Conservation (phyloP, 495 filamentous ascomycete genomes). For the Apiosordaria backusii region DNA sequence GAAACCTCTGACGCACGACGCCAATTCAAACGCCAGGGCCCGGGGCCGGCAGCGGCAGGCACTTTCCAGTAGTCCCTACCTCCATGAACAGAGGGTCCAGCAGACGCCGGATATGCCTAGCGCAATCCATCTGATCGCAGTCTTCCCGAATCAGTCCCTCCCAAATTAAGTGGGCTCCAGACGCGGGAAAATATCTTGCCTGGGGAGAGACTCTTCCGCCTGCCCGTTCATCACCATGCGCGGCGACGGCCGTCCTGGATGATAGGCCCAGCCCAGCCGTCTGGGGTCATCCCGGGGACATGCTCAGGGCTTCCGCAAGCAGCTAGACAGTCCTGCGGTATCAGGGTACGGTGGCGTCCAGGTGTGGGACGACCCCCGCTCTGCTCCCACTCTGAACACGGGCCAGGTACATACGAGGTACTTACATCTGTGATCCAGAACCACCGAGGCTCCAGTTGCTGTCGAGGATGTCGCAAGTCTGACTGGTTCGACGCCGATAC, state of each 20-base stretch:
- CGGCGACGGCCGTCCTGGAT: constrained; percentile 1
- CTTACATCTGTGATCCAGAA: background rate
- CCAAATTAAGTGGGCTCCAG: background rate
- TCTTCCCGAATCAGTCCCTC: constrained; percentile 1
- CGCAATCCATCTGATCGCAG: background rate
- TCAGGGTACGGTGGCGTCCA: constrained; percentile 13
- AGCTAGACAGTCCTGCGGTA: constrained; percentile 10
- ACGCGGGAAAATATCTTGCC: constrained; percentile 9
- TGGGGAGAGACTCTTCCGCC: background rate
- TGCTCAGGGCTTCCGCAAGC: constrained; percentile 9
- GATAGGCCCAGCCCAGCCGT: constrained; percentile 1
- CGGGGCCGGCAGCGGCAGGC: constrained; percentile 9
- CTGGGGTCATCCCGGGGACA: constrained; percentile 7
- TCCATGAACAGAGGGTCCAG: background rate
- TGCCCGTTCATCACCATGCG: background rate
- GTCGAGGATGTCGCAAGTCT: background rate
- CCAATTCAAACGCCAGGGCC: background rate
- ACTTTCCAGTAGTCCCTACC: background rate
- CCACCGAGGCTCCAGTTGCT: background rate
- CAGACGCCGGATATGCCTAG: constrained; percentile 11
- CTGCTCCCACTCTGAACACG: constrained; percentile 4
- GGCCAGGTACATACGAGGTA: background rate
- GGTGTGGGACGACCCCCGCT: constrained; percentile 18
- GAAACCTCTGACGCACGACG: constrained; percentile 3
- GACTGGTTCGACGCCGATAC: background rate